Conservation (phyloP, 805 yeast species). For the Hanseniaspora valbyensis region DNA sequence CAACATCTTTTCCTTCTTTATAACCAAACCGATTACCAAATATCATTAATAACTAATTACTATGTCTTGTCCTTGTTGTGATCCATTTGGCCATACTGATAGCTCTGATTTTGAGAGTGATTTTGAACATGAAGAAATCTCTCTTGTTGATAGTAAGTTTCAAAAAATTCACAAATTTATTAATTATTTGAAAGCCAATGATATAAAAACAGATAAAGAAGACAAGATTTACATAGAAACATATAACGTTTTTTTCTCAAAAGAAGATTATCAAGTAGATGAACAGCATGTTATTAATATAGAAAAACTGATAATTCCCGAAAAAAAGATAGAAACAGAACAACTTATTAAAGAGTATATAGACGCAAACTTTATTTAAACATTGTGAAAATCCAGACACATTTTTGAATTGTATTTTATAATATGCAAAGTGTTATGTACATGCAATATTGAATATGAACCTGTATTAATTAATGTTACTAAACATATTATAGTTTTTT, state of each 20-base stretch:
- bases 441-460: too few species aligned
- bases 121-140: not conserved
- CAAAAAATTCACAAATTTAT: not conserved
- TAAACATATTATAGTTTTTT: not conserved
- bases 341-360: not conserved
- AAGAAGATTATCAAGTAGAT: not conserved
- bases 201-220: not conserved
- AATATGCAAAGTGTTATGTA: too few species aligned
- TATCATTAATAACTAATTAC: not conserved
- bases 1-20: too few species aligned
- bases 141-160: not conserved
- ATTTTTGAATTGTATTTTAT: too few species aligned
- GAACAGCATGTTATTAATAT: not conserved
- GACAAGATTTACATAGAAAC: not conserved
- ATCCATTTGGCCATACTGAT: not conserved
- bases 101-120: not conserved
- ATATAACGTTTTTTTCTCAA: not conserved
- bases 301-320: not conserved
- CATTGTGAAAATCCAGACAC: too few species aligned
- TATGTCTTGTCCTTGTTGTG: conserved; percentile 1
- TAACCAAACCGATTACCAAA: not conserved
- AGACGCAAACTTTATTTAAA: too few species aligned
- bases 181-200: not conserved
- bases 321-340: conserved; percentile 16
- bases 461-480: too few species aligned